phyloP scores from a whole-genome alignment of 2,329 filamentous ascomycete species.

The Gyromitra esculenta region DNA sequence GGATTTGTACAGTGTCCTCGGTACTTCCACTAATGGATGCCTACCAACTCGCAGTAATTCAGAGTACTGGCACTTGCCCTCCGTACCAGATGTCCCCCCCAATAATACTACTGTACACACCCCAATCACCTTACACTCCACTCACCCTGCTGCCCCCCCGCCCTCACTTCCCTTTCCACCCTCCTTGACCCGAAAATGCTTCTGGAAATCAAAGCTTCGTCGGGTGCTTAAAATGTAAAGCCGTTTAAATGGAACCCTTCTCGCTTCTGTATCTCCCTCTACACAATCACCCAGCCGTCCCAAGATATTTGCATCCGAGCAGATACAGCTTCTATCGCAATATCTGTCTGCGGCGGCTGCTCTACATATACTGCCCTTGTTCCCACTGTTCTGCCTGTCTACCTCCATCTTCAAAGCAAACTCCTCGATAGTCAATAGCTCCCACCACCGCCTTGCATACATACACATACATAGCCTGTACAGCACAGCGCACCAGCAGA shows the following conservation, averaged over 20 bases:
- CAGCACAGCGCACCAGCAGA: slow-evolving; percentile 9
- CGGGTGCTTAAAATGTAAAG: slow-evolving; percentile 10
- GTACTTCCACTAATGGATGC: slow-evolving; percentile 27
- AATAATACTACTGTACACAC: neutral
- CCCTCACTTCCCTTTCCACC: slow-evolving; percentile 9
- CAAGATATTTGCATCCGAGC: slow-evolving; percentile 2
- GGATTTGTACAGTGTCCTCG: slow-evolving; percentile 16
- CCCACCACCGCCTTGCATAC: slow-evolving; percentile 5
- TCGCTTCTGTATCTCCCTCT: slow-evolving; percentile 10
- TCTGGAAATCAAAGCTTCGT: slow-evolving; percentile 24
- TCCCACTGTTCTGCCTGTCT: neutral
- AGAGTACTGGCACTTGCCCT: neutral
- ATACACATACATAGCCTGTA: slow-evolving; percentile 16
- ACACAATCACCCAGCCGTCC: slow-evolving; percentile 6
- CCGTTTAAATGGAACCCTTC: slow-evolving; percentile 30
- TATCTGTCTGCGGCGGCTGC: neutral
- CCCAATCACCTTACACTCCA: neutral
- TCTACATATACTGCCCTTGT: slow-evolving; percentile 19
- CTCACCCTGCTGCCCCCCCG: slow-evolving; percentile 1
- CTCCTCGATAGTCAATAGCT: slow-evolving; percentile 2
- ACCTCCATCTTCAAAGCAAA: neutral
- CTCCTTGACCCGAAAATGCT: slow-evolving; percentile 23
- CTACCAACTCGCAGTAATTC: slow-evolving; percentile 4
- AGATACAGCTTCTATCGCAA: neutral
- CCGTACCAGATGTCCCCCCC: neutral